These are phyloP conservation scores for Jaltomata sinuosa DNA, from an alignment of 257 asterid genomes.

Conservation along the genomic window DNA sequence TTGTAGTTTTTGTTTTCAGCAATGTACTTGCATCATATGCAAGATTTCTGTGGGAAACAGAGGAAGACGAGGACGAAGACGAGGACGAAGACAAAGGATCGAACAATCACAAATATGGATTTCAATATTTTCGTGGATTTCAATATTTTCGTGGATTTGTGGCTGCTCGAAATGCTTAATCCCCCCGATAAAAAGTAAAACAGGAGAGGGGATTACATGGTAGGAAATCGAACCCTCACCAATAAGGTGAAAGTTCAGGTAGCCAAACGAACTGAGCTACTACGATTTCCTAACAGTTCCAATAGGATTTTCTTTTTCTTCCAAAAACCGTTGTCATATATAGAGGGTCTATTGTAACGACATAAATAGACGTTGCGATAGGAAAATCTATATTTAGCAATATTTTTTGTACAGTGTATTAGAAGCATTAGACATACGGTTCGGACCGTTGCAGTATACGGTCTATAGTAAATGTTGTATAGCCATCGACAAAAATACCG, in stretches of 20 bases:
- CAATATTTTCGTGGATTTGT: neutral
- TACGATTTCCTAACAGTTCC: neutral
- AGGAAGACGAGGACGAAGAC: slow-evolving; percentile 33
- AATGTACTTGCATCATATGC: slow-evolving; percentile 72
- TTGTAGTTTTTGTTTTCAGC: slow-evolving; percentile 23
- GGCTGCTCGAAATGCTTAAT: slow-evolving; percentile 1
- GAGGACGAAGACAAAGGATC: slow-evolving; percentile 15
- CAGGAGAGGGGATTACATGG: neutral
- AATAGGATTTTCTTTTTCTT: neutral
- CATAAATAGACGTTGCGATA: no score
- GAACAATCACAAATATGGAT: neutral
- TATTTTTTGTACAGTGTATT: neutral
- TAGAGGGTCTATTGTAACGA: neutral
- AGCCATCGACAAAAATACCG: neutral
- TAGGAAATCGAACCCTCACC: neutral
- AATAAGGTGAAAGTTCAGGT: neutral
- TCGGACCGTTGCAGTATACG: neutral
- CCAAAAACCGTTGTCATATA: neutral
- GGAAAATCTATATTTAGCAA: neutral
- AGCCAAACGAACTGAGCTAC: neutral
- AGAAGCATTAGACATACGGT: neutral
- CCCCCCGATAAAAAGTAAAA: neutral
- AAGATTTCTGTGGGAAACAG: slow-evolving; percentile 67
- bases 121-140: neutral
- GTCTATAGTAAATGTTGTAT: neutral